These are phyloP conservation scores for Phytophthora cryptogea DNA, from an alignment of 352 stramenopile genomes.

Conservation along the genomic window DNA sequence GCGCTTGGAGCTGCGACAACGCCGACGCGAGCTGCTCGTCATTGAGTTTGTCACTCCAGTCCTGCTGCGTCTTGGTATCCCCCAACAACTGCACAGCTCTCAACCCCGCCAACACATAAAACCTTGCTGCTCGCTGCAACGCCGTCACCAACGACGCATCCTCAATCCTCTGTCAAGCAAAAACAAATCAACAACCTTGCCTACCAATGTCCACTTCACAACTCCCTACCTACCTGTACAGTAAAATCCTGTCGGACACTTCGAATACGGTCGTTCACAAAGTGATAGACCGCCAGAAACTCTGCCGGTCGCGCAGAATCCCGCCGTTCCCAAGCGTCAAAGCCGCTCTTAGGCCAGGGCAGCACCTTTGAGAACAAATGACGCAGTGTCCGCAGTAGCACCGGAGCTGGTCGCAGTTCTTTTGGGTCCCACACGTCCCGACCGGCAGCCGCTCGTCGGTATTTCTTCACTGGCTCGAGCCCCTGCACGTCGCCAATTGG, in stretches of 20 bases:
- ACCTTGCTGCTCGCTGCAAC: constrained; percentile 54
- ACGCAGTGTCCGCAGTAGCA: constrained; percentile 47
- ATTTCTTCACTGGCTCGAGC: constrained; percentile 53
- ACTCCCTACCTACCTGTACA: constrained; percentile 47
- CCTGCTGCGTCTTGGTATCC: constrained; percentile 11
- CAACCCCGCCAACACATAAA: constrained; percentile 59
- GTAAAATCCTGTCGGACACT: constrained; percentile 77
- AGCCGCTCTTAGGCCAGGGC: constrained; percentile 36
- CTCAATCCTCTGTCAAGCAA: constrained; percentile 39
- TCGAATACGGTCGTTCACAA: constrained; percentile 69
- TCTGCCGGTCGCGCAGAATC: constrained; percentile 13
- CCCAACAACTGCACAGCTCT: constrained; percentile 41
- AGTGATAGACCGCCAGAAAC: constrained; percentile 75
- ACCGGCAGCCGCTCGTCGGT: constrained; percentile 54
- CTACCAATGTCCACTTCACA: background rate
- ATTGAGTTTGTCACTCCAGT: constrained; percentile 77
- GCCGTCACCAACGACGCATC: constrained; percentile 39
- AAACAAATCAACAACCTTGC: constrained; percentile 5
- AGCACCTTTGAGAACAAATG: constrained; percentile 53
- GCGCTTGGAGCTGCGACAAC: constrained; percentile 51
- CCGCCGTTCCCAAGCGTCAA: constrained; percentile 22
- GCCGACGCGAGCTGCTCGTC: constrained; percentile 71
- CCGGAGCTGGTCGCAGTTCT: constrained; percentile 39
- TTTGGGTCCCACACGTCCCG: constrained; percentile 26
- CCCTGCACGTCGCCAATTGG: background rate